Evolutionary conservation across 2,329 filamentous ascomycete genomes (phyloP), one percentile per base, ranked within the genome.

Genomic region (Cytospora piceae): DNA sequence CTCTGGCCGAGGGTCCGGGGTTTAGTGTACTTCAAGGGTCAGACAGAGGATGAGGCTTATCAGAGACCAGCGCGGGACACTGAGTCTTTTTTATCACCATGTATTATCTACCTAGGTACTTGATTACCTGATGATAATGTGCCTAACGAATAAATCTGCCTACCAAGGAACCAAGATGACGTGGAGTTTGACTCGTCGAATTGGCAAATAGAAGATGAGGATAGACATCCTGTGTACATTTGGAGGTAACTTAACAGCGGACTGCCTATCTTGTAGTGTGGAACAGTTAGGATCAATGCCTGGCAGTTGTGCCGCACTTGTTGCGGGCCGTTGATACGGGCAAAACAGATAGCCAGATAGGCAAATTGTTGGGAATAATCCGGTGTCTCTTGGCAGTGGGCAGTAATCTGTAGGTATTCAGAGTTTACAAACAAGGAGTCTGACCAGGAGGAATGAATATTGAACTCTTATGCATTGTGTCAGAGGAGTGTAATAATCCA

Each of bases 41-140:
- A 56, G 46, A 51, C n/a, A n/a, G n/a, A 32, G 3, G 27, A 3
- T 29, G 27, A 31, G 14, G 59, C 59, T 62, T 62, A 62, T 62
- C 60, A 56, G 34, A n/a, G 39, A 32, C 37, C 34, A 14, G 12
- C 24, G 32, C 14, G 8, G 24, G 17, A 20, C 32, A 32, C 22
- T n/a, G 58, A 51, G 12, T 22, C 42, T 11, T 1, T 46, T 2
- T 34, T 34, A 34, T 12, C n/a, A 46, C 39, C n/a, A 22, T 46
- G n/a, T 46, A 22, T n/a, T 46, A 46, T 46, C 42, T 46, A 22
- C n/a, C n/a, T n/a, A n/a, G n/a, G n/a, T n/a, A n/a, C 17, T 15
- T n/a, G 42, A 46, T 46, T 46, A 46, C 42, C 20, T 46, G 42
- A 46, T 46, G 7, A 46, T 39, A 39, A 39, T 17, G 12, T 15